These are phyloP conservation scores for Pyronema omphalodes DNA, from an alignment of 495 filamentous ascomycete species.

Conservation along the genomic window DNA sequence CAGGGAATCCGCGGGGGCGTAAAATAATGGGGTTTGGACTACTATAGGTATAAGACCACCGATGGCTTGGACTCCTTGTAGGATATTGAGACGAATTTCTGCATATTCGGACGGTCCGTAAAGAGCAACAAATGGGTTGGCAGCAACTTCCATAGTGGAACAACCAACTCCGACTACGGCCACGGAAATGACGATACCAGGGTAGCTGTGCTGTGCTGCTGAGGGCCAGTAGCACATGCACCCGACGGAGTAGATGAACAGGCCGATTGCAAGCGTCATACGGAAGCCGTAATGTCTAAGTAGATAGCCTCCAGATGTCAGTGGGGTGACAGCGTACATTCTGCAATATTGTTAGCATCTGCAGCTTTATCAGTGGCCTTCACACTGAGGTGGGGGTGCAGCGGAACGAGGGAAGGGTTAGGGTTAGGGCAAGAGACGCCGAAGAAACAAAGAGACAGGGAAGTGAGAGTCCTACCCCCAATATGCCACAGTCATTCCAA, in stretches of 20 bases:
- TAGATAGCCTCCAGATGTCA: constrained; percentile 37
- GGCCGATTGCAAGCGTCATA: constrained; percentile 43
- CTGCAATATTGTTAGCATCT: neutral
- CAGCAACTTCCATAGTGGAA: constrained; percentile 43
- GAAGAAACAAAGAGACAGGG: no score
- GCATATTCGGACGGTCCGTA: constrained; percentile 49
- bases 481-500: constrained; percentile 25
- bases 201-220: constrained; percentile 45
- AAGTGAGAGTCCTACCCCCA: neutral
- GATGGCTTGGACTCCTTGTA: constrained; percentile 49
- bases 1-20: neutral
- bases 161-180: constrained; percentile 49
- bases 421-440: no score
- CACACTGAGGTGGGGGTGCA: no score
- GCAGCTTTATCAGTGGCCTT: no score
- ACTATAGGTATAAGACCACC: constrained; percentile 33
- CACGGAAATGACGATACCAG: constrained; percentile 46
- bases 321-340: constrained; percentile 41
- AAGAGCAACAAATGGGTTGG: constrained; percentile 49
- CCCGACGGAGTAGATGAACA: constrained; percentile 45
- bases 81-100: constrained; percentile 46
- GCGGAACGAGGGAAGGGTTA: no score
- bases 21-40: neutral
- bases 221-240: constrained; percentile 57
- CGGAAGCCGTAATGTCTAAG: constrained; percentile 50